Percentiles rank a stretch among this genome's conserved stretches.
phyloP scores from a whole-genome alignment of 495 filamentous ascomycete species.

The Talaromyces thailandensis region DNA sequence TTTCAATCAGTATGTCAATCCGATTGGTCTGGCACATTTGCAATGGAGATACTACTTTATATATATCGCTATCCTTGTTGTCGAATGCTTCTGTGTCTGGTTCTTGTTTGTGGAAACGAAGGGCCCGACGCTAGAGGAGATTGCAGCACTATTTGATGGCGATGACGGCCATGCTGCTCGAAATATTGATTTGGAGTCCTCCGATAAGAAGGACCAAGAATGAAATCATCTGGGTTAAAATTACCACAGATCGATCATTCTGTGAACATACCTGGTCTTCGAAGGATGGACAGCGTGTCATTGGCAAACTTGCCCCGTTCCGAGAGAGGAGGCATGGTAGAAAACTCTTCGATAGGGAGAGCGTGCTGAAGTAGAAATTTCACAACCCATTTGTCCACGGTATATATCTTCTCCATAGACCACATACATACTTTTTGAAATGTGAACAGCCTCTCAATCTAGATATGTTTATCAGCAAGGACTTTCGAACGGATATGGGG shows the following conservation, averaged over 20 bases:
- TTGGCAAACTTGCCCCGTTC: constrained; percentile 14
- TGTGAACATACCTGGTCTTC: not conserved
- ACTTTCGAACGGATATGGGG: not conserved
- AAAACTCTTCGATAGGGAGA: constrained; percentile 15
- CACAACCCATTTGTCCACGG: not conserved
- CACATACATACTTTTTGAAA: not conserved
- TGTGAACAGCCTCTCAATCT: not conserved
- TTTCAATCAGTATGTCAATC: not conserved
- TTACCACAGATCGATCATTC: not conserved
- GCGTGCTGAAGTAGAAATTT: not conserved
- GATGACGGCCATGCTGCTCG: not conserved
- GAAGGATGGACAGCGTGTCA: constrained; percentile 18
- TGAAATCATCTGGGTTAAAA: not conserved
- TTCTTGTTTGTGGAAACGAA: not conserved
- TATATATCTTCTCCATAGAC: not conserved
- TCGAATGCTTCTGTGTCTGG: not conserved
- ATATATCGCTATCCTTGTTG: not conserved
- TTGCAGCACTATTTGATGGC: not conserved
- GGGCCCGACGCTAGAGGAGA: not conserved
- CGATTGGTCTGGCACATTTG: not conserved
- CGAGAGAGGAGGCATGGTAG: constrained; percentile 6
- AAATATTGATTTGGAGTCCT: not conserved
- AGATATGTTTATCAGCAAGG: not conserved
- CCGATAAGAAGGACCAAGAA: not conserved
- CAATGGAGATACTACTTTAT: not conserved